These are phyloP conservation scores for Xylaria acuta DNA, from an alignment of 495 filamentous ascomycete species.

Conservation along the genomic window DNA sequence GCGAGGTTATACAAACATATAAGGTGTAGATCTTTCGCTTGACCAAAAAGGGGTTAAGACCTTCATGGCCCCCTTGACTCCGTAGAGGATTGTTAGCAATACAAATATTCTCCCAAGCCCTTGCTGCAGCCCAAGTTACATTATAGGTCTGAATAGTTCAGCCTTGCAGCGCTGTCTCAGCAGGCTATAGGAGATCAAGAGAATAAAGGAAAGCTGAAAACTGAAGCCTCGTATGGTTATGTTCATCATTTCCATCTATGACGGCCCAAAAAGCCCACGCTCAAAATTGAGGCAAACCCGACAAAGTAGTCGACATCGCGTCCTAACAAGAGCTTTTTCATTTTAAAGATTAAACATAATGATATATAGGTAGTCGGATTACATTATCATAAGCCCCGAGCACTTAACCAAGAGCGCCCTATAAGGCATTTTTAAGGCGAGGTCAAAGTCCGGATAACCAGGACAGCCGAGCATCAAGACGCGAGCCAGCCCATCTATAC, in stretches of 20 bases:
- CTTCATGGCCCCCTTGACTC: too few relatives aligned
- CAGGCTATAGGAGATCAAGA: too few relatives aligned
- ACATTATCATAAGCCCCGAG: slow-evolving; percentile 1
- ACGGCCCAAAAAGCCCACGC: neutral
- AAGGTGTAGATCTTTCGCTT: too few relatives aligned
- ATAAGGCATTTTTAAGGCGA: neutral
- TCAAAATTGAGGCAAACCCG: neutral
- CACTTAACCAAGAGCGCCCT: neutral
- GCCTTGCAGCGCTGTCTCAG: too few relatives aligned
- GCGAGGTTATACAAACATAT: too few relatives aligned
- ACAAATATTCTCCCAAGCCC: too few relatives aligned
- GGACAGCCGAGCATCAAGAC: neutral
- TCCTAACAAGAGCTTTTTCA: neutral
- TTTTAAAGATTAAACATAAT: slow-evolving; percentile 4
- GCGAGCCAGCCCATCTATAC: slow-evolving; percentile 6
- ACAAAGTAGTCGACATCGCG: neutral
- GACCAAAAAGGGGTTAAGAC: too few relatives aligned
- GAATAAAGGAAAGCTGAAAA: too few relatives aligned
- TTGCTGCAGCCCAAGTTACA: too few relatives aligned
- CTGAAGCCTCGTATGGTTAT: too few relatives aligned
- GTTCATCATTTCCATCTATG: neutral
- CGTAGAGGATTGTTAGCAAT: too few relatives aligned
- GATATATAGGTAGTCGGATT: neutral
- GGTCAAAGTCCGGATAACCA: neutral
- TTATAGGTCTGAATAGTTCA: too few relatives aligned